Evolutionary conservation across 495 filamentous ascomycete genomes (phyloP), one percentile per base, ranked within the genome.

Genomic region (Poronia punctata): DNA sequence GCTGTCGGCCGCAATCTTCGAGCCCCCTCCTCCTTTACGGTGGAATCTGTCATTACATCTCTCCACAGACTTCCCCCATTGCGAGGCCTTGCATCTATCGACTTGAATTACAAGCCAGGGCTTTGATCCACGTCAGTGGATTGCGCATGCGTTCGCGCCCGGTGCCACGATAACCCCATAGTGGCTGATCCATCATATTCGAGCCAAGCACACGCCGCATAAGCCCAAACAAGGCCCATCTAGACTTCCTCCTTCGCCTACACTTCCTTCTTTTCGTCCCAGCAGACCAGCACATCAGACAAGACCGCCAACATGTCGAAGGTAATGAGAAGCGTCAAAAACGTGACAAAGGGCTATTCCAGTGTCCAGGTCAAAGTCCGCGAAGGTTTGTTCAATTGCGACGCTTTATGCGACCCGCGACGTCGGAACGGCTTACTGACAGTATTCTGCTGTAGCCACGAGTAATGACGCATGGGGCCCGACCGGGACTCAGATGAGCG

Each of bases 391-490:
- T 72, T 44, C 46, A 26, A 12, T 42, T 35, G 40, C 47, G 32
- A 15, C 24, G 22, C 35, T n/a, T 14, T 21, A 37, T 40, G 8
- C 19, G 22, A 19, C n/a, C 35, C 28, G 25, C 28, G 8, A 38
- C 30, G 23, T 27, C 14, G 23, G 30, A 32, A 36, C 35, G 5
- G 12, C 24, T 35, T 50, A 12, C 47, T 61, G 43, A 56, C 53
- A 41, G 39, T 46, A 31, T 51, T 35, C 35, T 47, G 34, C 18
- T 48, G 8, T 48, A 97, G 93, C 93, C 43, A 99, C 93, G 35
- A 96, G 88, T 70, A 99, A 99, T 63, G 93, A 97, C 62, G 88
- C 90, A 68, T 99, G 93, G 93, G 93, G 93, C 46, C 93, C 93
- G 35, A 95, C 88, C 41, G 93, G 93, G 41, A 93, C 85, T 35